Conservation (phyloP, 345 rosid genomes). For the Eucalyptus cladocalyx region DNA sequence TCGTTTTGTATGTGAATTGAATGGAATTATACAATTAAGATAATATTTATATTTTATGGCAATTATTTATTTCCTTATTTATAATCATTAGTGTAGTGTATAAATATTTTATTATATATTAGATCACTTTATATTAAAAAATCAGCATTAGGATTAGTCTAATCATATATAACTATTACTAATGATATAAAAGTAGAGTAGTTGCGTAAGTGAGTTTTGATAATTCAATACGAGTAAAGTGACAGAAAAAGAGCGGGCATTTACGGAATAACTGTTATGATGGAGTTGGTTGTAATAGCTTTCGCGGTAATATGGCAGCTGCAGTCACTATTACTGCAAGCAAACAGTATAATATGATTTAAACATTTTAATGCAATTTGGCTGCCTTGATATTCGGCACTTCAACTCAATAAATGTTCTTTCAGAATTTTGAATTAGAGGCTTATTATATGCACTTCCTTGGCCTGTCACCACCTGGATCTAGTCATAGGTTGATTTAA, state of each 20-base stretch:
- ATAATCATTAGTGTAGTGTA: not conserved
- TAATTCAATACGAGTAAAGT: not conserved
- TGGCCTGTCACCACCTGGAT: not conserved
- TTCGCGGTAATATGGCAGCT: not conserved
- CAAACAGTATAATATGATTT: not conserved
- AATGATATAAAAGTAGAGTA: not conserved
- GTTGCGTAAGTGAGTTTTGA: not conserved
- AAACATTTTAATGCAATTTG: not conserved
- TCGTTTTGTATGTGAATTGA: not conserved
- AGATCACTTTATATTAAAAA: not conserved
- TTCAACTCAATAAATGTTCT: not conserved
- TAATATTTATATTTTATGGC: not conserved
- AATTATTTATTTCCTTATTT: not conserved
- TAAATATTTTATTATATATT: not conserved
- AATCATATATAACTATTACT: not conserved
- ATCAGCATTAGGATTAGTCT: not conserved
- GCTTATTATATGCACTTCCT: not conserved
- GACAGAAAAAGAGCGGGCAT: not conserved
- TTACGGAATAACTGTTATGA: not conserved
- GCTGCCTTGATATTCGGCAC: not conserved
- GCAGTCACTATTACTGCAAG: not conserved
- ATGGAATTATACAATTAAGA: not conserved
- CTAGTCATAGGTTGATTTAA: not conserved
- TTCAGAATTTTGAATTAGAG: not conserved
- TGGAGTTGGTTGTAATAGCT: not conserved